Conservation (phyloP, 805 yeast genomes). For the Clavispora santaluciae region DNA sequence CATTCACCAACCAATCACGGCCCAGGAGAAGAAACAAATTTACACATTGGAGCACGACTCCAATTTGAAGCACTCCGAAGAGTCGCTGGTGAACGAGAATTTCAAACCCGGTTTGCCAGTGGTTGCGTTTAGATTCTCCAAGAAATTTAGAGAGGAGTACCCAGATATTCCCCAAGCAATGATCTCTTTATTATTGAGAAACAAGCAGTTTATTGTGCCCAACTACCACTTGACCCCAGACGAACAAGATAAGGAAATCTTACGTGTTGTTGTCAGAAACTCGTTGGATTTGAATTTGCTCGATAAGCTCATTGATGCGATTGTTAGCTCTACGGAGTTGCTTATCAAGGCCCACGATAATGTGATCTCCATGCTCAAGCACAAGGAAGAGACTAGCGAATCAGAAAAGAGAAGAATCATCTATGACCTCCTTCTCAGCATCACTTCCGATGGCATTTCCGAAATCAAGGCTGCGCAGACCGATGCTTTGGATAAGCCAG, state of each 20-base stretch:
- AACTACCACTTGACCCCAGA: constrained; percentile 79
- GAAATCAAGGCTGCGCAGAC: constrained; percentile 25
- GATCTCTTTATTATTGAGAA: constrained; percentile 66
- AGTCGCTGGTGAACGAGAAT: constrained; percentile 31
- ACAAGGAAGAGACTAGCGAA: constrained; percentile 12
- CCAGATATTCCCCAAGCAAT: constrained; percentile 83
- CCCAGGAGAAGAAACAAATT: constrained; percentile 11
- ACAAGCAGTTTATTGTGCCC: constrained; percentile 77
- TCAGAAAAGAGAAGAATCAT: constrained; percentile 31
- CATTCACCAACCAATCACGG: constrained; percentile 56
- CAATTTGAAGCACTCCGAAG: constrained; percentile 8
- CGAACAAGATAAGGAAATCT: constrained; percentile 54
- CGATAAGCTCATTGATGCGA: constrained; percentile 50
- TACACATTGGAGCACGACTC: constrained; percentile 15
- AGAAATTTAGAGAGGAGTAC: constrained; percentile 50
- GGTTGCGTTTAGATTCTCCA: constrained; percentile 75
- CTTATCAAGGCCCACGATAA: constrained; percentile 45
- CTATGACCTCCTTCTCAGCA: constrained; percentile 46
- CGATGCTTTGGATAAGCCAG: constrained; percentile 16
- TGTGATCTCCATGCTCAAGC: constrained; percentile 24
- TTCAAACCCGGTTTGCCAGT: constrained; percentile 83
- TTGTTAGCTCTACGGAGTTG: constrained; percentile 47
- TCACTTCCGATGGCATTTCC: constrained; percentile 53
- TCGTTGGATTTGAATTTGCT: constrained; percentile 51
- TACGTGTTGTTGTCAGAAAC: constrained; percentile 79